Evolutionary conservation across 257 asterid species (phyloP).

Genomic region (Asclepias syriaca): DNA sequence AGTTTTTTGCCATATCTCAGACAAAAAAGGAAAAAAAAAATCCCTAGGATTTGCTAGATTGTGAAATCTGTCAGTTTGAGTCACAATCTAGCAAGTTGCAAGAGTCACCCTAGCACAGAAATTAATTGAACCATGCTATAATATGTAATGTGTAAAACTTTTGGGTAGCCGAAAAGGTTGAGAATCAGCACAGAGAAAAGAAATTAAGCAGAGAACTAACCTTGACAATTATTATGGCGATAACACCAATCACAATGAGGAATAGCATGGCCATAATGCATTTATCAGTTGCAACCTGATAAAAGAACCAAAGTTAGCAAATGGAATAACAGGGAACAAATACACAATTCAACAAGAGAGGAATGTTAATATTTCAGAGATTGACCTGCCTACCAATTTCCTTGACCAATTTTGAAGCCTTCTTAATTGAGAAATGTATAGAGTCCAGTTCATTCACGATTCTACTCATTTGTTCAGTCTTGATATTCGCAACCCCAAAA

Average conservation of each 20-base stretch:
- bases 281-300: conserved; percentile 94
- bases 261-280: conserved; percentile 92
- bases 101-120: neutral
- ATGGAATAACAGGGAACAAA: conserved; percentile 11
- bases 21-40: neutral
- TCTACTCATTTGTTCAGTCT: conserved; percentile 99
- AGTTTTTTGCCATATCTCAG: neutral
- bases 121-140: neutral
- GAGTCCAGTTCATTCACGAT: conserved; percentile 94
- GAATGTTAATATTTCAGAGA: conserved; percentile 37
- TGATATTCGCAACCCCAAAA: conserved; percentile 10
- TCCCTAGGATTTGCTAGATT: neutral
- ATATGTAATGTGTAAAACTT: neutral
- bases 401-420: conserved; percentile 93
- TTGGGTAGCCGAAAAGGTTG: neutral
- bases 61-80: neutral
- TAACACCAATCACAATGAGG: conserved; percentile 86
- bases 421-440: conserved; percentile 89
- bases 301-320: conserved; percentile 28
- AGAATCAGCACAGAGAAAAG: neutral
- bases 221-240: conserved; percentile 88
- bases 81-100: neutral
- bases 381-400: conserved; percentile 99
- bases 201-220: conserved; percentile 31
- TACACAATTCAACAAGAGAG: conserved; percentile 17